phyloP scores from a whole-genome alignment of 2,329 filamentous ascomycete species.

The Magnaporthales sp. region DNA sequence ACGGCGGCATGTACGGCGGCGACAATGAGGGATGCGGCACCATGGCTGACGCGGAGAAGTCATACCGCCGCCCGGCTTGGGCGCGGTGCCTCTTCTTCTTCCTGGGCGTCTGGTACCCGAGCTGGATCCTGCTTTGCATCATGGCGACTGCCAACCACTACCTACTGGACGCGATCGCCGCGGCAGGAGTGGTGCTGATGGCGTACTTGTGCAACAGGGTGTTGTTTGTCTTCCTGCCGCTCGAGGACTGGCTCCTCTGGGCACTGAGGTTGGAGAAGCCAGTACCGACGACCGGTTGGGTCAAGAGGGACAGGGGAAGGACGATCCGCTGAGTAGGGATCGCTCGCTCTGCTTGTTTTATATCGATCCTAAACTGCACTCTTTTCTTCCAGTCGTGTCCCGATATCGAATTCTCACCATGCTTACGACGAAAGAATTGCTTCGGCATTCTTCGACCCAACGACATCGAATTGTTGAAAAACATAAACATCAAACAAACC shows the following conservation, averaged over 20 bases:
- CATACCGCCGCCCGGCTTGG: constrained; percentile 1
- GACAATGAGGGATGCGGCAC: constrained; percentile 6
- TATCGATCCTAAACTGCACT: background rate
- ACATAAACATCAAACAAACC: background rate
- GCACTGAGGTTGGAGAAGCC: constrained; percentile 56
- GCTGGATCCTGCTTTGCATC: constrained; percentile 45
- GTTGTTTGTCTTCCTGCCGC: constrained; percentile 48
- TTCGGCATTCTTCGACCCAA: background rate
- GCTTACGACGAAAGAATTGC: background rate
- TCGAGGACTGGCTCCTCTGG: constrained; percentile 60
- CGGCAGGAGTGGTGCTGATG: constrained; percentile 49
- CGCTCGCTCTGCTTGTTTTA: background rate
- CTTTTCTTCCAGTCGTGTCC: background rate
- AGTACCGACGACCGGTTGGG: constrained; percentile 33
- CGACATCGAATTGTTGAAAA: background rate
- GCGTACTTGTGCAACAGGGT: constrained; percentile 45
- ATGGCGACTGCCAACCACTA: constrained; percentile 56
- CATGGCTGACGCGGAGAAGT: background rate
- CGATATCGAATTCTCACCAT: background rate
- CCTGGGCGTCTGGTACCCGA: constrained; percentile 41
- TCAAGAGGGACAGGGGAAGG: constrained; percentile 2
- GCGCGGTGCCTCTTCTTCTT: constrained; percentile 11
- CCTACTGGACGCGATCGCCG: constrained; percentile 58
- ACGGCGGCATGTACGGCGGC: background rate
- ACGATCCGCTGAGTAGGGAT: background rate